Conservation (phyloP, 306 rosid genomes). For the Prunus mume region DNA sequence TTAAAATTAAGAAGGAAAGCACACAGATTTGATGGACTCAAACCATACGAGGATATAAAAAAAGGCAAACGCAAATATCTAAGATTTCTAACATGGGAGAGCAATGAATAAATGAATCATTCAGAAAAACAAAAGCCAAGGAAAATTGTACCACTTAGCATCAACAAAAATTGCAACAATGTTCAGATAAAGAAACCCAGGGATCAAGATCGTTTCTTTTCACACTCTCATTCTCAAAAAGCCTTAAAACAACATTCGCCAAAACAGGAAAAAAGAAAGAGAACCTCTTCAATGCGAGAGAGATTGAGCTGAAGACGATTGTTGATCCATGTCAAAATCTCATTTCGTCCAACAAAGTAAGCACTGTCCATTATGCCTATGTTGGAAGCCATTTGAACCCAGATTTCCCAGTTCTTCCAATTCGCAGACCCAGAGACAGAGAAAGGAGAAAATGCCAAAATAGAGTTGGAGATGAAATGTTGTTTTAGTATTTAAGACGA, state of each 20-base stretch:
- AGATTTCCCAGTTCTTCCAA: conserved; percentile 23
- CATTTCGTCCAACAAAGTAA: conserved; percentile 93
- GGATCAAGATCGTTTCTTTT: conserved; percentile 20
- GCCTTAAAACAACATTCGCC: neutral
- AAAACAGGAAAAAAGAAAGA: neutral
- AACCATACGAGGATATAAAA: neutral
- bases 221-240: conserved; percentile 1
- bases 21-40: neutral
- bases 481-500: neutral
- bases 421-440: conserved; percentile 1
- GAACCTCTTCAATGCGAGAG: conserved; percentile 86
- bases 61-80: neutral
- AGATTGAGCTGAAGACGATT: conserved; percentile 81
- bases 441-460: neutral
- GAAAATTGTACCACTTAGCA: neutral
- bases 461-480: neutral
- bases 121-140: neutral
- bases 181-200: conserved; percentile 9
- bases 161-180: neutral
- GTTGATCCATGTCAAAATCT: conserved; percentile 92
- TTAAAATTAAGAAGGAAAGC: neutral
- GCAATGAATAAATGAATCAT: neutral
- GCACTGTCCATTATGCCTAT: conserved; percentile 97
- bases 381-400: conserved; percentile 64
- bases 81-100: neutral